Base-by-base conservation (phyloP, 768 basidiomycete genomes). In the Pleurotus salmoneostramineus region DNA sequence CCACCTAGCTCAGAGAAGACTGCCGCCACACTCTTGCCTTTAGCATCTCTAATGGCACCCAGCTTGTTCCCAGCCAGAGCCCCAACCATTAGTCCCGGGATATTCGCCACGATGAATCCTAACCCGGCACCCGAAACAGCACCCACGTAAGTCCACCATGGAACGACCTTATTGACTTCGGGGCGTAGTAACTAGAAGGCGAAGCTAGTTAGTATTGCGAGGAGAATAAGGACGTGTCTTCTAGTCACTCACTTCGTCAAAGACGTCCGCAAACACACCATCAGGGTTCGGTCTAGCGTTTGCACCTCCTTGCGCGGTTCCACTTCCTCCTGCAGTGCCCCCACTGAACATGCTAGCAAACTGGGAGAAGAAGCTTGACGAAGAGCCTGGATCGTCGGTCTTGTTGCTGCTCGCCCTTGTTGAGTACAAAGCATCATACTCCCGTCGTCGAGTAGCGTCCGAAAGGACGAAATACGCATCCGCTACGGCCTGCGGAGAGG, bases 401-500 rank as follows among this genome's bases (percentile, higher is more conserved):
- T 74, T 81, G 63, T 85, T 83, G 35, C 74, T 67, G 14, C 69
- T 65, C 6, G 78, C 61, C 51, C 81, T 82, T 6, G 83, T 79
- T n/a, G 74, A 70, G 66, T 88, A 88, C 0, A 92, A 71, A 0
- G 62, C 62, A 62, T 93, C 91, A 62, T 93, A 93, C 70, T 93
- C 89, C 65, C 70, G 77, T 58, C 88, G 82, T 58, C 89, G 79
- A 44, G 79, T 77, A 3, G 85, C 71, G 70, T 97, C 93, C 2
- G 91, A 93, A 37, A 98, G 83, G 31, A 95, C 90, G 68, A 92
- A 97, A 73, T 96, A 96, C 14, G 94, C 94, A 70, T 97, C 95
- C 55, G 95, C 93, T 61, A 97, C 87, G 6, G 89, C 85, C 89
- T 89, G 67, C 1, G 50, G n/a, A 50, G 32, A 12, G 40, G 34